Base-by-base conservation (phyloP, 805 yeast species). In the Wickerhamomyces alni region DNA sequence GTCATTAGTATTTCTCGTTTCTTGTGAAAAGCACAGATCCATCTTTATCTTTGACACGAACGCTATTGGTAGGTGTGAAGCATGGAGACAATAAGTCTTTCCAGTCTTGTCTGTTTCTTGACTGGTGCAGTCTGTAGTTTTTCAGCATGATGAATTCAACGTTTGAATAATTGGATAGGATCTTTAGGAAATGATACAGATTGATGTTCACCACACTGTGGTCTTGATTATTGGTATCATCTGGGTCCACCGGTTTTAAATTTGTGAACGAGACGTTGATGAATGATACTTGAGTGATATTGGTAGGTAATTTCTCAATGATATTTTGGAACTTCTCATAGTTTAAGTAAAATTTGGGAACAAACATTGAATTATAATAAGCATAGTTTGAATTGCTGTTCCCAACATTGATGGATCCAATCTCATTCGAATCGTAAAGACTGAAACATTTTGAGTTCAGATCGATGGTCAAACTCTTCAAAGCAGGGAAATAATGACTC, bases 391-490 rank as follows among this genome's bases (percentile, higher is more conserved):
- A 51, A 33, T 54, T 54, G 7, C 28, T 26, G 40, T 55, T 54
- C 3, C 32, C 39, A 3, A 48, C 35, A 40, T 54, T 55, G 8
- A 48, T 46, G 1, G 45, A 35, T 6, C 40, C 21, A 5, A 39
- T 35, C 31, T 51, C 56, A n/a, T 43, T 37, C 4, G 51, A 18
- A 38, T 40, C 41, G 32, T 51, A 51, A 4, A 52, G 44, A 27
- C 52, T 45, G 38, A 67, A 77, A 12, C 76, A 65, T 19, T 58
- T 59, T 26, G 82, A 75, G 43, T 64, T 63, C 31, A 77, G 53
- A 48, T 77, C 83, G 12, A 78, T 54, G 9, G 64, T 58, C 17
- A 78, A 43, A 11, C 61, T 56, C 7, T 59, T 44, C 19, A 77
- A 51, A 1, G 51, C 48, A 5, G 61, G 59, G 46, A 74, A 73